A percentile compares a stretch with the other conserved stretches of the same genome.
Conservation (phyloP, 805 yeast genomes). For the Scheffersomyces coipomensis region DNA sequence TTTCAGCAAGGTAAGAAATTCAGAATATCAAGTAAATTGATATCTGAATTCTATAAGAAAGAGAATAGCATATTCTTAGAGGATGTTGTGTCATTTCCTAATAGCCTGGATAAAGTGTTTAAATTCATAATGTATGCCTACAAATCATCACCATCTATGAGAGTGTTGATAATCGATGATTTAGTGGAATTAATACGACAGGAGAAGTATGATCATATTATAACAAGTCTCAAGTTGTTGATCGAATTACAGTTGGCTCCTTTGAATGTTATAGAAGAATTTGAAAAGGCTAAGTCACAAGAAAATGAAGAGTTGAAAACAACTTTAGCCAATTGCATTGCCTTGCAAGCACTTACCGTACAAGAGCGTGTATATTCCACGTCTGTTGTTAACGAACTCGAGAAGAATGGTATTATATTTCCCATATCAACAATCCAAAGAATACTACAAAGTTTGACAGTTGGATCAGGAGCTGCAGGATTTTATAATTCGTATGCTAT, state of each 20-base stretch:
- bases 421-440: neutral
- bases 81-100: conserved; percentile 18
- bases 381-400: neutral
- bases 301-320: neutral
- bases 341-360: neutral
- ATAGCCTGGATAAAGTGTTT: conserved; percentile 15
- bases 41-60: conserved; percentile 7
- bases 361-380: neutral
- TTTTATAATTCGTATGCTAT: neutral
- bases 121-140: conserved; percentile 12
- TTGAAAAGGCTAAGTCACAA: neutral
- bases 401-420: neutral
- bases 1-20: neutral
- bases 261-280: neutral
- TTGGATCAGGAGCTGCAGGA: neutral
- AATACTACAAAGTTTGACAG: neutral
- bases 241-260: neutral
- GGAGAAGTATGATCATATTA: conserved; percentile 8
- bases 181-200: conserved; percentile 7
- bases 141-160: conserved; percentile 15
- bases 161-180: conserved; percentile 18
- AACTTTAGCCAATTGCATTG: neutral
- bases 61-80: conserved; percentile 11
- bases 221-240: conserved; percentile 6
- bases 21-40: neutral